Base-by-base conservation (phyloP, 2,329 filamentous ascomycete genomes). In the Talaromyces sp. region DNA sequence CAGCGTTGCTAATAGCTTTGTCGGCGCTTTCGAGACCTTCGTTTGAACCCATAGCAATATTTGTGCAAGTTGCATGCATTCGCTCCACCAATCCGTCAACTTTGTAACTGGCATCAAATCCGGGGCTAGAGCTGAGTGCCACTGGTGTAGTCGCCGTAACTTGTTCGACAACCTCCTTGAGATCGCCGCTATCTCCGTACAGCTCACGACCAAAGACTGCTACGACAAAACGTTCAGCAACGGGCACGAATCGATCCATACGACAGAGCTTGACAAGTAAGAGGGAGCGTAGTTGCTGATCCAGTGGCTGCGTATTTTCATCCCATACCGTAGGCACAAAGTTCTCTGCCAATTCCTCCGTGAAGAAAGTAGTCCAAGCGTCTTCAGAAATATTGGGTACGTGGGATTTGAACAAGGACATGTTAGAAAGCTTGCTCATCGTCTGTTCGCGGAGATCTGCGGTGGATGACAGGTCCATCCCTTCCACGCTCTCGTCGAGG, bases 91-190 rank as follows among this genome's bases (percentile, higher is more conserved):
- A 81, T 61, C 87, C 91, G 73, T 99, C 94, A 60, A 99, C 94
- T 80, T 99, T 99, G 85, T 97, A 99, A 71, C 91, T 96, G 56
- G 95, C 95, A 74, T 99, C 94, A 72, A 99, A 99, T 37, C 94
- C 94, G 60, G 93, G 91, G 68, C 89, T 97, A 5, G 94, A 99
- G 67, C 93, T 93, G 36, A 99, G 83, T 3, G 94, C 89, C 64
- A 99, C 89, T 9, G 94, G 94, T 2, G 90, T 86, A 33, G 86
- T 89, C 31, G 93, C 86, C 5, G 87, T 87, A 54, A 96, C 91
- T 73, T 96, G 88, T 53, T 86, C 83, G 58, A 96, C 89, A 17
- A 94, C 93, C 60, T 89, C 85, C 69, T 88, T 87, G 48, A 99
- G 83, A 70, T 97, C 92, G 67, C 93, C 90, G 51, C 87, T 87